These are phyloP conservation scores for Pyrus pyrifolia DNA, from an alignment of 306 rosid genomes.

Conservation along the genomic window DNA sequence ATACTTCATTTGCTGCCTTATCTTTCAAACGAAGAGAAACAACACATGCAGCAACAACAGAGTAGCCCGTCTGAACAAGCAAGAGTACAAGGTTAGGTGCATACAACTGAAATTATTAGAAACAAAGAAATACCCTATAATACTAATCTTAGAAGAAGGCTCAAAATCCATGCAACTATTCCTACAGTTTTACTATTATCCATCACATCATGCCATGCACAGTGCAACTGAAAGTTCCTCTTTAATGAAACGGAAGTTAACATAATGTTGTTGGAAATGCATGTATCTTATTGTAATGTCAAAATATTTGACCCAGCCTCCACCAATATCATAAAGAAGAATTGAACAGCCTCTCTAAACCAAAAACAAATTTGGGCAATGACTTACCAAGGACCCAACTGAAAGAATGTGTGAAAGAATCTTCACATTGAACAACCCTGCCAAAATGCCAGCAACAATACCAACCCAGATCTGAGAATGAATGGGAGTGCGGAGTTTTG, in stretches of 20 bases:
- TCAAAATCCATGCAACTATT: not conserved
- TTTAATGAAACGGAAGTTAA: not conserved
- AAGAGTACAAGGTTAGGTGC: constrained; percentile 16
- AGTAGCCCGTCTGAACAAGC: constrained; percentile 88
- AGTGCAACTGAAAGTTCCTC: not conserved
- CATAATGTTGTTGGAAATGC: not conserved
- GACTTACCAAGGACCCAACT: constrained; percentile 90
- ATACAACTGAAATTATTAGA: not conserved
- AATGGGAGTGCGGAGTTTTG: constrained; percentile 73
- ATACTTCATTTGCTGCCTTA: constrained; percentile 40
- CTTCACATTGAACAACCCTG: constrained; percentile 74
- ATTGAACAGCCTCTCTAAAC: constrained; percentile 10
- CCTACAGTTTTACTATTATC: not conserved
- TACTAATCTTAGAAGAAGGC: not conserved
- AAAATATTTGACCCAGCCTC: not conserved
- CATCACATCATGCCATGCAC: not conserved
- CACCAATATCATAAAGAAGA: not conserved
- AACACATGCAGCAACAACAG: constrained; percentile 92
- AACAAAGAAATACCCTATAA: not conserved
- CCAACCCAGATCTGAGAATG: constrained; percentile 96
- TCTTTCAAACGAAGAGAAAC: constrained; percentile 82
- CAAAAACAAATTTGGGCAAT: constrained; percentile 9
- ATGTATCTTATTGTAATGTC: not conserved
- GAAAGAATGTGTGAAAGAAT: constrained; percentile 87
- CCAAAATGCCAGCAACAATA: constrained; percentile 64